Conservation (phyloP, 441 rosid species). For the Croton laevigatus region DNA sequence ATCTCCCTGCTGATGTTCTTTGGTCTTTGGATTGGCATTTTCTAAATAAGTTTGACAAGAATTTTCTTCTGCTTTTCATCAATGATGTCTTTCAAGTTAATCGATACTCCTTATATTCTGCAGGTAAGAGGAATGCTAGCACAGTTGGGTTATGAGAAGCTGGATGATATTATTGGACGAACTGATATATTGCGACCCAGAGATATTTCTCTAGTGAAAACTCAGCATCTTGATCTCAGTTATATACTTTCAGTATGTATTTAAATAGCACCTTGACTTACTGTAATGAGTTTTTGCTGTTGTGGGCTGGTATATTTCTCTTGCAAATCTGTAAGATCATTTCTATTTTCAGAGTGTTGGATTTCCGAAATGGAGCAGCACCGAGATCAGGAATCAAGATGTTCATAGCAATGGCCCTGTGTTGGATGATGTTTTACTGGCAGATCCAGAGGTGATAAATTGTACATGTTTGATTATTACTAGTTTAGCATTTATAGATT, state of each 20-base stretch:
- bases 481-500: background rate
- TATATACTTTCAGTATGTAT: conserved; percentile 74
- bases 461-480: background rate
- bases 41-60: background rate
- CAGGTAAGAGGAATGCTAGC: conserved; percentile 96
- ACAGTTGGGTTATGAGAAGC: conserved; percentile 78
- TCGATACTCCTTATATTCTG: conserved; percentile 14
- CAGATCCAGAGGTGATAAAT: conserved; percentile 78
- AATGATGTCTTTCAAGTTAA: conserved; percentile 1
- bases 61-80: background rate
- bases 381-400: conserved; percentile 82
- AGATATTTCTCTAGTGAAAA: conserved; percentile 91
- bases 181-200: conserved; percentile 72
- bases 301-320: conserved; percentile 1
- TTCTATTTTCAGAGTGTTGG: conserved; percentile 63
- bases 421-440: conserved; percentile 75
- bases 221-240: conserved; percentile 92
- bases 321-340: conserved; percentile 18
- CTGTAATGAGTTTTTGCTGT: conserved; percentile 10
- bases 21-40: conserved; percentile 15
- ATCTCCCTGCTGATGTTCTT: conserved; percentile 19
- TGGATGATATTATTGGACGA: conserved; percentile 90
- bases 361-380: conserved; percentile 83
- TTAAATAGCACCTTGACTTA: conserved; percentile 12
- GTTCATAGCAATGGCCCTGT: conserved; percentile 90